These are phyloP conservation scores for Rhododendron molle DNA, from an alignment of 148 eudicot genomes.

Conservation along the genomic window DNA sequence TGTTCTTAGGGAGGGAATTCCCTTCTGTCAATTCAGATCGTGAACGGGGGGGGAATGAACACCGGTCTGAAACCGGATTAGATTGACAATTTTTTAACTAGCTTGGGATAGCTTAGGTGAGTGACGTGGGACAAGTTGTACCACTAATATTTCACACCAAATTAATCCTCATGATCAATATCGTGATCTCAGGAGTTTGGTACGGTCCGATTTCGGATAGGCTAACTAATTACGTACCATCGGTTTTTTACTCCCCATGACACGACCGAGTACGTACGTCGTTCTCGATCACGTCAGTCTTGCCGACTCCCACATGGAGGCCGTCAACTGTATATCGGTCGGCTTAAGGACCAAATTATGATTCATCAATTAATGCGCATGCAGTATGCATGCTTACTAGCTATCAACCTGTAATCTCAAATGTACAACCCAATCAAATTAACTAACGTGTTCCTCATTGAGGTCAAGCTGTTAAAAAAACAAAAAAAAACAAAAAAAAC, in stretches of 20 bases:
- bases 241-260: not conserved
- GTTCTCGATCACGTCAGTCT: not conserved
- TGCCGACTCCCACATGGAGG: not conserved
- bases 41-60: too few relatives aligned
- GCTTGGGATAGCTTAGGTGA: too few relatives aligned
- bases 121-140: too few relatives aligned
- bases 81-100: too few relatives aligned
- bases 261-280: not conserved
- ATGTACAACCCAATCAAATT: not conserved
- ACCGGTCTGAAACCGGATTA: too few relatives aligned
- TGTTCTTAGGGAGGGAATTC: too few relatives aligned
- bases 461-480: not conserved
- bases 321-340: not conserved
- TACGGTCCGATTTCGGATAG: not conserved
- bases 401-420: not conserved
- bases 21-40: too few relatives aligned
- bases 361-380: not conserved
- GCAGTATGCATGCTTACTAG: not conserved
- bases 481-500: too few relatives aligned
- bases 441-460: not conserved
- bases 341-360: not conserved
- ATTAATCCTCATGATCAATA: too few relatives aligned
- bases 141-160: too few relatives aligned
- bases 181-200: not conserved
- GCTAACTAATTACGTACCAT: not conserved